phyloP scores from a whole-genome alignment of 2,329 filamentous ascomycete genomes.

The Pestalotiopsis sp. region DNA sequence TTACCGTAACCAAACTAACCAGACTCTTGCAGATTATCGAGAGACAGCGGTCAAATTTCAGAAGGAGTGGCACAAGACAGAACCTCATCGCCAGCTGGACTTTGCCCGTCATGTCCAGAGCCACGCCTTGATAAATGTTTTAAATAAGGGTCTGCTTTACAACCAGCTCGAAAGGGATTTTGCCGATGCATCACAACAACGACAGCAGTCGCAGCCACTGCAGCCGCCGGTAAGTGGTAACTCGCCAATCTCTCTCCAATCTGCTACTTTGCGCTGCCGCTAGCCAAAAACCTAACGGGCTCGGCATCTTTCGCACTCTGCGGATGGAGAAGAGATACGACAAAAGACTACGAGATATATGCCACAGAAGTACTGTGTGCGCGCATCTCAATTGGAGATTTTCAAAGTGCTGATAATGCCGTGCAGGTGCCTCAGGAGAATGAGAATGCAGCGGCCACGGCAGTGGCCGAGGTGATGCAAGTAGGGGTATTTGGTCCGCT shows the following conservation, averaged over 20 bases:
- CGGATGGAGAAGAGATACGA: background rate
- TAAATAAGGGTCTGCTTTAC: slow-evolving; percentile 67
- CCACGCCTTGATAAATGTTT: slow-evolving; percentile 63
- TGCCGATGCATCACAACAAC: slow-evolving; percentile 34
- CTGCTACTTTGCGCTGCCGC: background rate
- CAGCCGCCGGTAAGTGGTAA: slow-evolving; percentile 43
- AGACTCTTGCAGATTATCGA: slow-evolving; percentile 59
- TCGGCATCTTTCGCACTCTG: slow-evolving; percentile 6
- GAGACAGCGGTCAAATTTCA: slow-evolving; percentile 70
- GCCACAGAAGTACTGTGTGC: background rate
- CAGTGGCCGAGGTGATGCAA: slow-evolving; percentile 48
- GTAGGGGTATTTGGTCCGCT: slow-evolving; percentile 62
- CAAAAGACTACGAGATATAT: background rate
- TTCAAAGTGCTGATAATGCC: slow-evolving; percentile 39
- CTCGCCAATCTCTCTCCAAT: slow-evolving; percentile 5
- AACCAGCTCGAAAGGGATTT: slow-evolving; percentile 61
- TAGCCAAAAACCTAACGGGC: slow-evolving; percentile 9
- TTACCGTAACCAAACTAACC: slow-evolving; percentile 31
- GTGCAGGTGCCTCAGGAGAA: slow-evolving; percentile 51
- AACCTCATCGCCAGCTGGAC: slow-evolving; percentile 63
- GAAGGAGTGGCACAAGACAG: slow-evolving; percentile 67
- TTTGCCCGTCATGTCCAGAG: slow-evolving; percentile 68
- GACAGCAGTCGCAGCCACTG: background rate
- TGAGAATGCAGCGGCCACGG: slow-evolving; percentile 44
- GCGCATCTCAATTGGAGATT: slow-evolving; percentile 20